A percentile compares a stretch with the other conserved stretches of the same genome.
Conservation (phyloP, 2,329 filamentous ascomycete species). For the Colletotrichum brevisporum region DNA sequence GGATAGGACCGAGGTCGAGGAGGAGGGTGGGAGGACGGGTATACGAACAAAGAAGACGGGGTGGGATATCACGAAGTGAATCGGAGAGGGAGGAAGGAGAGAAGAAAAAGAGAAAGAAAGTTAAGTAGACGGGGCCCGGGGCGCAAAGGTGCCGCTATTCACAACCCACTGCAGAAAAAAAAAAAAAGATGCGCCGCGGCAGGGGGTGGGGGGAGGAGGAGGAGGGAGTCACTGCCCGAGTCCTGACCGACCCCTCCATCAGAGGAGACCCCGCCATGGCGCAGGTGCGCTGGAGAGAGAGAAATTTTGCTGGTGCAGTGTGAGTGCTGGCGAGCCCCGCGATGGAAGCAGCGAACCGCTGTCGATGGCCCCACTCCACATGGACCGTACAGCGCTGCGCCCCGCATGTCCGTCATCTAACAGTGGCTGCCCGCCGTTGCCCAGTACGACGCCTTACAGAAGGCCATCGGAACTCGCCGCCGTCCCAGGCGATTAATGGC, state of each 20-base stretch:
- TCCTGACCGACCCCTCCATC: conserved; percentile 24
- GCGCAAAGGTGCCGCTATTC: conserved; percentile 37
- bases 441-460: neutral
- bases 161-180: neutral
- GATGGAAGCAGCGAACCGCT: conserved; percentile 12
- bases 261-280: conserved; percentile 29
- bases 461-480: conserved; percentile 29
- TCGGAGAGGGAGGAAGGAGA: neutral
- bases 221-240: conserved; percentile 22
- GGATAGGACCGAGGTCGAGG: neutral
- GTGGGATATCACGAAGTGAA: neutral
- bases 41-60: neutral
- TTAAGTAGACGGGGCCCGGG: conserved; percentile 31
- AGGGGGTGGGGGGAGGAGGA: too few relatives aligned
- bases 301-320: conserved; percentile 14
- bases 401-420: conserved; percentile 26
- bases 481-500: neutral
- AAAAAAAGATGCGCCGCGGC: neutral
- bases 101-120: conserved; percentile 14
- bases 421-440: conserved; percentile 26
- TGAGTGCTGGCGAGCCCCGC: conserved; percentile 30
- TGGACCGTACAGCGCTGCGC: conserved; percentile 19
- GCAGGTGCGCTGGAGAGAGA: conserved; percentile 9
- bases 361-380: conserved; percentile 5
- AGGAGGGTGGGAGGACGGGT: neutral